Base-by-base conservation (phyloP, 768 basidiomycete species). In the Amanita exitialis region DNA sequence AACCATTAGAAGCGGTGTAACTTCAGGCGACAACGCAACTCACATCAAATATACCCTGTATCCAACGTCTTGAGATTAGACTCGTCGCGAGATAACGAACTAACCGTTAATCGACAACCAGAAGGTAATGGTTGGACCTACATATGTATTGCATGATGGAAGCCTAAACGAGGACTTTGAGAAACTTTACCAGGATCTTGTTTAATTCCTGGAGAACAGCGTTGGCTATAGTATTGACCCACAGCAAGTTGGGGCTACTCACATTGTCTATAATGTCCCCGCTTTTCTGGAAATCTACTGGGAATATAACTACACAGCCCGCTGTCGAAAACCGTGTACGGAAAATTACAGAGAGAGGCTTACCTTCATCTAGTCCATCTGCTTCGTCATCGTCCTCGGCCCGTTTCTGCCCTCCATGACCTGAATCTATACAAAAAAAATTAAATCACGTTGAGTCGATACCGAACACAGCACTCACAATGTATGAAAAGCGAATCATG, bases 391-490 rank as follows among this genome's bases (percentile, higher is more conserved):
- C 88, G 56, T 89, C 76, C 1, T 67, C 54, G 65, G 96, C 92
- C 48, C 72, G 73, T 2, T 84, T 82, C 61, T 94, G 93, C 8
- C 93, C 95, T n/a, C 96, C 95, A 59, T 97, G 94, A 0, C 94
- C 95, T 1, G 93, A 95, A 66, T 90, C 86, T 88, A 25, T 20
- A 28, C 6, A 1, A 13, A 4, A 4, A 32, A 32, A 49, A 12
- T 6, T 18, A 37, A 30, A 16, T 8, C 8, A 47, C 37, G 9
- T 4, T 37, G n/a, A n/a, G n/a, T 18, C 9, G 47, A 27, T 28
- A 2, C 12, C 12, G 6, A 32, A 20, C 10, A 7, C 7, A 16
- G 23, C 36, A 61, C 74, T 49, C 61, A 76, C 82, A 90, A 56
- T 90, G 88, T 58, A 90, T 82, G 62, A 89, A 88, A 2, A 90